Conservation (phyloP, 2,329 filamentous ascomycete species). For the Stachybotrys chartarum region DNA sequence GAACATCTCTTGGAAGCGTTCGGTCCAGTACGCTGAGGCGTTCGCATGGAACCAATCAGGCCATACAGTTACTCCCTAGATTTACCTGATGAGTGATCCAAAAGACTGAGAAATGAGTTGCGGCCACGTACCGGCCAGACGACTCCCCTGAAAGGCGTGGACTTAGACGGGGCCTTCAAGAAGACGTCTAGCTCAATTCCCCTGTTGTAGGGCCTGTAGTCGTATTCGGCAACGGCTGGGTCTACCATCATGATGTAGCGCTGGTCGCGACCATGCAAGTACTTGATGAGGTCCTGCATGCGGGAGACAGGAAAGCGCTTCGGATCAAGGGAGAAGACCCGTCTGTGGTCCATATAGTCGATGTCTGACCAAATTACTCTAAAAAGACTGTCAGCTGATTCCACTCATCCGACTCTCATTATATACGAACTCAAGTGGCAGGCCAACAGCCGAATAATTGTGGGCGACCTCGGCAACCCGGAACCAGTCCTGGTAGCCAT, state of each 20-base stretch:
- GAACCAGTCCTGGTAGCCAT: slow-evolving; percentile 55
- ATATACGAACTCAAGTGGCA: slow-evolving; percentile 46
- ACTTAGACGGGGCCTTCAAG: slow-evolving; percentile 38
- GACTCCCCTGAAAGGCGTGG: slow-evolving; percentile 43
- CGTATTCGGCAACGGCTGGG: slow-evolving; percentile 52
- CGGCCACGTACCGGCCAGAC: slow-evolving; percentile 53
- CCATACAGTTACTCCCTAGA: slow-evolving; percentile 52
- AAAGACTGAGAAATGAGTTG: not conserved
- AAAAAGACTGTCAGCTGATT: not conserved
- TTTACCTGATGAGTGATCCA: not conserved
- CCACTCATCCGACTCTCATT: not conserved
- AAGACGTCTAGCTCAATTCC: slow-evolving; percentile 37
- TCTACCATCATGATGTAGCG: slow-evolving; percentile 74
- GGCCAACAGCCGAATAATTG: slow-evolving; percentile 57
- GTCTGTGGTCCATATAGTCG: slow-evolving; percentile 20
- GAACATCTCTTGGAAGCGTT: slow-evolving; percentile 59
- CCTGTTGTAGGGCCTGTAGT: slow-evolving; percentile 33
- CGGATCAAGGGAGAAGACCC: slow-evolving; percentile 52
- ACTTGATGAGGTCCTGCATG: slow-evolving; percentile 56
- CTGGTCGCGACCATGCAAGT: slow-evolving; percentile 58
- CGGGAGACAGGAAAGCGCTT: slow-evolving; percentile 51
- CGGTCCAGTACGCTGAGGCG: slow-evolving; percentile 58
- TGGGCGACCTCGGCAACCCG: slow-evolving; percentile 58
- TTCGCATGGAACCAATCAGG: slow-evolving; percentile 67
- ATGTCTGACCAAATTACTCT: slow-evolving; percentile 29